These are phyloP conservation scores for Jimgerdemannia flammicorona DNA, from an alignment of 192 early-diverging fungal genomes.

Conservation along the genomic window DNA sequence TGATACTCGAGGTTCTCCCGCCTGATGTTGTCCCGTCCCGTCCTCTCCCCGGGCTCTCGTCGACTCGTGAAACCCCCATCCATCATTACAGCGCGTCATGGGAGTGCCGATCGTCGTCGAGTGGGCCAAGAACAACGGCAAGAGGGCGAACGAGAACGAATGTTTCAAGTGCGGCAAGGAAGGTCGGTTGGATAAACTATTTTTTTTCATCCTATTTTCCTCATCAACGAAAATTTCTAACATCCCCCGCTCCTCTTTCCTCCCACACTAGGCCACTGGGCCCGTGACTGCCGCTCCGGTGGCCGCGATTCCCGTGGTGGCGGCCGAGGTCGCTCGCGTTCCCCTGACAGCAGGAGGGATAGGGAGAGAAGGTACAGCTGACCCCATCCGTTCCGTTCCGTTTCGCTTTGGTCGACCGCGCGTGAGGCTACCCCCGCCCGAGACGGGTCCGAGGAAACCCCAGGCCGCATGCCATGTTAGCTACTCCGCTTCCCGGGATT, in stretches of 20 bases:
- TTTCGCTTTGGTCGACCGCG: conserved; percentile 4
- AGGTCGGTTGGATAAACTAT: not conserved
- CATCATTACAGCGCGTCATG: too few relatives aligned
- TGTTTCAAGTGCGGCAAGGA: conserved; percentile 37
- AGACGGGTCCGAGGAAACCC: not conserved
- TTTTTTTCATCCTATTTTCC: not conserved
- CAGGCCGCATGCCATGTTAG: not conserved
- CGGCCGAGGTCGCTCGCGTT: conserved; percentile 23
- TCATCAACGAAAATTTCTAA: not conserved
- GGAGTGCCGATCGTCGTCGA: conserved; percentile 33
- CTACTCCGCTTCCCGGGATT: not conserved
- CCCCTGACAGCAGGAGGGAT: conserved; percentile 13
- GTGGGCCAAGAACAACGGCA: conserved; percentile 54
- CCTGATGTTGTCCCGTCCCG: too few relatives aligned
- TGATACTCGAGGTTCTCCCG: too few relatives aligned
- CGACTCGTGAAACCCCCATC: too few relatives aligned
- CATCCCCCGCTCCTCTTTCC: conserved; percentile 9
- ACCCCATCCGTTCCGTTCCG: conserved; percentile 12
- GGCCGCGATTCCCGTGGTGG: conserved; percentile 19
- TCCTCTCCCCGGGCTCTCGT: too few relatives aligned
- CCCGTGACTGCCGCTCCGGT: conserved; percentile 39
- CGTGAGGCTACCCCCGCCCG: not conserved
- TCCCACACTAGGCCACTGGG: conserved; percentile 40
- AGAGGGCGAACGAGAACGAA: conserved; percentile 42
- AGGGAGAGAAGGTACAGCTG: conserved; percentile 23